Percentiles rank a stretch among this genome's conserved stretches.
Evolutionary conservation across 768 basidiomycete genomes (phyloP).

Genomic region (Tricholoma sp.): DNA sequence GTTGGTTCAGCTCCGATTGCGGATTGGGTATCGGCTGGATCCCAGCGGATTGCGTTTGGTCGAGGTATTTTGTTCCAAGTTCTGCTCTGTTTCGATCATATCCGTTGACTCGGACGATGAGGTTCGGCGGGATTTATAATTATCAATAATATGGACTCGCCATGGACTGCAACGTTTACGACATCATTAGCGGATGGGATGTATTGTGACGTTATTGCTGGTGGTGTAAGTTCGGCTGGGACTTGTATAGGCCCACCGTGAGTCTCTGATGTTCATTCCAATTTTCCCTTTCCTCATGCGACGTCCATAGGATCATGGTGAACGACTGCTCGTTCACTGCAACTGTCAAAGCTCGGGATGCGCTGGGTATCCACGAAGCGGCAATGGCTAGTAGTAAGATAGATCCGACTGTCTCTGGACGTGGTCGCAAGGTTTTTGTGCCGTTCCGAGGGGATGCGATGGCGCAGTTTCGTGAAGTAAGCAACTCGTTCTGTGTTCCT

Average conservation of each 20-base stretch:
- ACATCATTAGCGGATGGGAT: constrained; percentile 53
- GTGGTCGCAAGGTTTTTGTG: too few species aligned
- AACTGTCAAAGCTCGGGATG: constrained; percentile 44
- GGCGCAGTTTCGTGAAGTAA: constrained; percentile 53
- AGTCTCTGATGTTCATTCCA: constrained; percentile 10
- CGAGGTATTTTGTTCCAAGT: constrained; percentile 35
- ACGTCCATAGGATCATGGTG: constrained; percentile 39
- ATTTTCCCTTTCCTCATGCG: background rate
- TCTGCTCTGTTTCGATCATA: background rate
- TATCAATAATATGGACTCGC: constrained; percentile 58
- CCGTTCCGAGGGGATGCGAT: constrained; percentile 52
- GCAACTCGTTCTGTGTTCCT: background rate
- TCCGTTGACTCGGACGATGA: constrained; percentile 12
- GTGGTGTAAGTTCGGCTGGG: constrained; percentile 28
- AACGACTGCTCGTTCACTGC: constrained; percentile 45
- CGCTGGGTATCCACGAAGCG: constrained; percentile 53
- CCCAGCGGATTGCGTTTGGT: constrained; percentile 63
- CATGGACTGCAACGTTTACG: constrained; percentile 51
- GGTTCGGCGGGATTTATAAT: constrained; percentile 56
- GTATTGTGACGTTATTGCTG: constrained; percentile 65
- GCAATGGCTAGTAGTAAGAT: constrained; percentile 22
- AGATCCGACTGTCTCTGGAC: too few species aligned
- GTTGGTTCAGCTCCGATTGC: constrained; percentile 47
- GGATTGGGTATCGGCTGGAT: constrained; percentile 54
- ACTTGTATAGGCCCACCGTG: constrained; percentile 50